Conservation (phyloP, 306 rosid genomes). For the Cucurbita ficifolia region DNA sequence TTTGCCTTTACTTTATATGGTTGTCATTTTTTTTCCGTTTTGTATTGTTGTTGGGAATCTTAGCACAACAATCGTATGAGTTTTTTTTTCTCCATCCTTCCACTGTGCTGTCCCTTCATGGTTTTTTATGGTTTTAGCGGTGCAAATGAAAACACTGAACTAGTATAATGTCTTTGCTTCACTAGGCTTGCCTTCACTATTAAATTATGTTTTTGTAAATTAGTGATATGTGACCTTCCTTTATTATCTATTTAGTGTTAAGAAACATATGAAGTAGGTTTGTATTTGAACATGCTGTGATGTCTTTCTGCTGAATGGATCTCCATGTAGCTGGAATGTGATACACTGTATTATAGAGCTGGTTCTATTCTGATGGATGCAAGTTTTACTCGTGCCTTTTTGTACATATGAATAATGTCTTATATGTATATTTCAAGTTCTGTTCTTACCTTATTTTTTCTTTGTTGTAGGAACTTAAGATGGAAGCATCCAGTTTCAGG, state of each 20-base stretch:
- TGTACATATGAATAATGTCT: background rate
- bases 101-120: background rate
- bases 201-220: background rate
- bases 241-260: background rate
- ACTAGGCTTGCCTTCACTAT: background rate
- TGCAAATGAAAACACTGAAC: background rate
- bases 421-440: background rate
- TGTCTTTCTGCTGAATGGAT: background rate
- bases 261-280: background rate
- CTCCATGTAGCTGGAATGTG: background rate
- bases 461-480: conserved; percentile 48
- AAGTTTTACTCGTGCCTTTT: background rate
- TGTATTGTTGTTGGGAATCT: background rate
- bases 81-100: background rate
- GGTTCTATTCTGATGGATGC: background rate
- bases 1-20: background rate
- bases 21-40: background rate
- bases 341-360: background rate
- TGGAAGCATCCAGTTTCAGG: conserved; percentile 52
- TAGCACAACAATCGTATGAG: background rate
- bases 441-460: background rate
- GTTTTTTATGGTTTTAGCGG: background rate
- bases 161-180: background rate
- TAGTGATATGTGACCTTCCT: background rate
- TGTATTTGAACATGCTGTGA: background rate